Evolutionary conservation across 2,329 filamentous ascomycete genomes (phyloP).

Genomic region (Volutella citrinella): DNA sequence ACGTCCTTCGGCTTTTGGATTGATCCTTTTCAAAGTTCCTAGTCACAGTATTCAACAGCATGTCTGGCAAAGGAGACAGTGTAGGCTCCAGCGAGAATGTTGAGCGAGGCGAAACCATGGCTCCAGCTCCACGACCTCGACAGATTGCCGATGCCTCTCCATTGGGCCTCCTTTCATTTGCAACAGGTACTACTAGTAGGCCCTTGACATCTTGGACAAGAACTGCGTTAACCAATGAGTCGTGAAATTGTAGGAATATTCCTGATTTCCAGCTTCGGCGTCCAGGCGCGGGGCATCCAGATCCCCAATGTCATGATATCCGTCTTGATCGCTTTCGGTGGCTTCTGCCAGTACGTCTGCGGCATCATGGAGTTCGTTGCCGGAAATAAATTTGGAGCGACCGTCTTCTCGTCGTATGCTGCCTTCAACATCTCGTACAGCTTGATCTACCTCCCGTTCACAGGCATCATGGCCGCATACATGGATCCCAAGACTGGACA

Average conservation of each 20-base stretch:
- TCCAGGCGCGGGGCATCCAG: constrained; percentile 12
- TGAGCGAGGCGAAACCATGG: too few species aligned
- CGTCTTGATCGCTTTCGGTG: constrained; percentile 13
- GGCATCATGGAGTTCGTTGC: constrained; percentile 13
- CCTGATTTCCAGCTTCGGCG: constrained; percentile 13
- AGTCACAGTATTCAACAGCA: too few species aligned
- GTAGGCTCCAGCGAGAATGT: too few species aligned
- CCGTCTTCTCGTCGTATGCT: constrained; percentile 13
- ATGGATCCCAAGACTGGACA: constrained; percentile 5
- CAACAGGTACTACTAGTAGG: constrained; percentile 4
- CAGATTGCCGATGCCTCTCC: constrained; percentile 11
- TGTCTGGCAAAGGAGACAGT: too few species aligned
- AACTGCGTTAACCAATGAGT: too few species aligned
- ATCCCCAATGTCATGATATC: constrained; percentile 15
- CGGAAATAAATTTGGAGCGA: constrained; percentile 13
- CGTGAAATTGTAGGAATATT: constrained; percentile 10
- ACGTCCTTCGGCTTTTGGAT: too few species aligned
- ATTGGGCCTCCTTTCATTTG: constrained; percentile 12
- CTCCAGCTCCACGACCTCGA: too few species aligned
- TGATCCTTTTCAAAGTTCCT: too few species aligned
- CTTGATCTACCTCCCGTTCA: constrained; percentile 13
- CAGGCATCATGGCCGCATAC: constrained; percentile 13
- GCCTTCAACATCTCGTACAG: constrained; percentile 15
- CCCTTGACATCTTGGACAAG: too few species aligned
- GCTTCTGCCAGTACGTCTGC: constrained; percentile 13